Percentiles rank a stretch among this genome's conserved stretches.
phyloP scores from a whole-genome alignment of 2,329 filamentous ascomycete species.

The Colletotrichum salicis region DNA sequence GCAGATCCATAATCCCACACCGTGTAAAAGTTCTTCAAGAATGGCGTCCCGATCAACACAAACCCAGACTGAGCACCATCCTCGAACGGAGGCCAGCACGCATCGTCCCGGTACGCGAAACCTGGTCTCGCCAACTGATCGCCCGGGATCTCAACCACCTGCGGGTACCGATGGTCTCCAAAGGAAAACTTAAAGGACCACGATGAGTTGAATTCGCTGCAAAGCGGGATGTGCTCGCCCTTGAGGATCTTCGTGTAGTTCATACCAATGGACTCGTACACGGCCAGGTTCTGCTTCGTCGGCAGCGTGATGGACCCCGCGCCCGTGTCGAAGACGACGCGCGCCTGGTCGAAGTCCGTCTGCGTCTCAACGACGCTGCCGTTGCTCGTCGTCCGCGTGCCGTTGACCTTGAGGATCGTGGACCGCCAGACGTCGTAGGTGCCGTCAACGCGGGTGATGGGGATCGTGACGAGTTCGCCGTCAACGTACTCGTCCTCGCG shows the following conservation, averaged over 20 bases:
- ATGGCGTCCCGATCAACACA: constrained; percentile 43
- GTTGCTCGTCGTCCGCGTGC: constrained; percentile 18
- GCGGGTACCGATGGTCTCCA: constrained; percentile 25
- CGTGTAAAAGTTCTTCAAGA: constrained; percentile 47
- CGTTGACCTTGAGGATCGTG: constrained; percentile 35
- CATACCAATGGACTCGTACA: constrained; percentile 49
- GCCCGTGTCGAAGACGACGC: constrained; percentile 48
- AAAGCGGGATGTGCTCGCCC: constrained; percentile 44
- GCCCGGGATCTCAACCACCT: constrained; percentile 43
- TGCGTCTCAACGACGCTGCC: constrained; percentile 8
- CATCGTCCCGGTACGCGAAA: constrained; percentile 46
- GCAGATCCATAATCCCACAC: constrained; percentile 45
- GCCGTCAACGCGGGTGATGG: constrained; percentile 26
- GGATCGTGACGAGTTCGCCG: constrained; percentile 29
- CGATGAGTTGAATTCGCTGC: constrained; percentile 48
- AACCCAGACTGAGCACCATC: constrained; percentile 36
- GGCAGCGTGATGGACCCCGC: constrained; percentile 43
- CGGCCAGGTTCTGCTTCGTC: constrained; percentile 35
- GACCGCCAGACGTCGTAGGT: constrained; percentile 47
- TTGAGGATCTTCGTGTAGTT: constrained; percentile 46
- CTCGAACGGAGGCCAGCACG: constrained; percentile 50
- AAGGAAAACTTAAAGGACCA: constrained; percentile 47
- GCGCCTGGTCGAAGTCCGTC: constrained; percentile 13
- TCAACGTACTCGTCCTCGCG: constrained; percentile 44
- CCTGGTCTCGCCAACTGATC: constrained; percentile 45